Evolutionary conservation across 2,329 filamentous ascomycete species (phyloP).

Genomic region (Cryphonectria nitschkei): DNA sequence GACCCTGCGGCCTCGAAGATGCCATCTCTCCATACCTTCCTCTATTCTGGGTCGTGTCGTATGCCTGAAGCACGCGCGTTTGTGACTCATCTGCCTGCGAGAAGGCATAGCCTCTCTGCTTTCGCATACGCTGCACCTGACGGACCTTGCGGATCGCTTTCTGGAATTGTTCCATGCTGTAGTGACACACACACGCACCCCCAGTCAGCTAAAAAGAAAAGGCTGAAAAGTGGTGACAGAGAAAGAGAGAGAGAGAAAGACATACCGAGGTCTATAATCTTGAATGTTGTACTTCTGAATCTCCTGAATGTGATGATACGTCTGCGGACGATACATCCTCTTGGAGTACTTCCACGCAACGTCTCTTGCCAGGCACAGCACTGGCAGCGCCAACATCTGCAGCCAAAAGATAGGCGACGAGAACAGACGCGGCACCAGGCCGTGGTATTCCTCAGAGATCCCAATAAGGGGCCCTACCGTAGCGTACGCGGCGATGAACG

Average conservation of each 20-base stretch:
- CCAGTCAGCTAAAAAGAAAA: background rate
- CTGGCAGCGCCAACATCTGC: conserved; percentile 79
- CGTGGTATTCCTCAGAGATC: conserved; percentile 83
- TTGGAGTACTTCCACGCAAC: conserved; percentile 97
- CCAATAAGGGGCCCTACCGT: conserved; percentile 80
- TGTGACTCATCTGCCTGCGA: conserved; percentile 97
- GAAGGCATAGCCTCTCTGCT: conserved; percentile 97
- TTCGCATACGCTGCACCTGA: conserved; percentile 98
- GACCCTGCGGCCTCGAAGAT: conserved; percentile 39
- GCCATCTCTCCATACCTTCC: conserved; percentile 96
- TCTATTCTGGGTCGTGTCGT: conserved; percentile 92
- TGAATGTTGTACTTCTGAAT: conserved; percentile 99
- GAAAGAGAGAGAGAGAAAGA: conserved; percentile 32
- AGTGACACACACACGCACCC: background rate
- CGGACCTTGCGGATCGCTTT: conserved; percentile 98
- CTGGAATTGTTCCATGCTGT: conserved; percentile 98
- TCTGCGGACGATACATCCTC: conserved; percentile 94
- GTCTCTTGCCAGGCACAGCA: conserved; percentile 83
- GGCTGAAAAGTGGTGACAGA: conserved; percentile 18
- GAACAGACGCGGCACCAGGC: conserved; percentile 81
- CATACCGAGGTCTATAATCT: conserved; percentile 91
- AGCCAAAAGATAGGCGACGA: conserved; percentile 86
- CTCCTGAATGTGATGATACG: conserved; percentile 98
- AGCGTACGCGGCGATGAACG: conserved; percentile 86
- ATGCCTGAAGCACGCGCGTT: conserved; percentile 92